Base-by-base conservation (phyloP, 192 early-diverging fungal genomes). In the Coemansia pectinata region DNA sequence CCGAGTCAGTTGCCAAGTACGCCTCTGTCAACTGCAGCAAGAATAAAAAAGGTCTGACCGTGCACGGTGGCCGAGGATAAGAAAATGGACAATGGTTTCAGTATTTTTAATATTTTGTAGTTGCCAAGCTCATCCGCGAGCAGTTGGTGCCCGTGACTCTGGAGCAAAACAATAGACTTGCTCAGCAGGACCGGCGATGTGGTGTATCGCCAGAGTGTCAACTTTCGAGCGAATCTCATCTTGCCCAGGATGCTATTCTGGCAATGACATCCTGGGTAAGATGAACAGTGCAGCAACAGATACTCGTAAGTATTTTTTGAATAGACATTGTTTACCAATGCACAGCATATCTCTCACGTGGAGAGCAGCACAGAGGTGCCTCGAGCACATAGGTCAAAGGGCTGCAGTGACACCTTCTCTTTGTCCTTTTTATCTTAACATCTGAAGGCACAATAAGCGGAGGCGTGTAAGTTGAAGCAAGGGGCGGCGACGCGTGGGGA, bases 151-250 rank as follows among this genome's bases (percentile, higher is more conserved):
- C 33, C 57, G 57, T 59, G 57, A 59, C 57, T 59, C 57, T 59
- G 57, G 57, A 59, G 57, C 57, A 36, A 59, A 10, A 59, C 57
- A 59, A 59, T 59, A 36, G 57, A 36, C 57, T 59, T 59, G 57
- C 57, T 59, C 57, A 36, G 57, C 57, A 33, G 57, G 57, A 34
- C 57, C 33, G 31, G 33, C 31, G 12, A 29, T 9, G 27, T 8
- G 8, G 52, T 55, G 50, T 52, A 47, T 21, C 15, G 21, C 50
- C 21, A 29, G 19, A 48, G 50, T 14, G 50, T 12, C 50, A 27
- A 27, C 23, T 25, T 25, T 25, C 10, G 4, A 55, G 14, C 25
- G 25, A 55, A 27, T 14, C 52, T 55, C 25, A 8, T 29, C 0
- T 12, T 29, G 47, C 19, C 47, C 21, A 21, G 19, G 47, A 48